Evolutionary conservation across 192 early-diverging fungal genomes (phyloP).

Genomic region (Linderina pennispora): DNA sequence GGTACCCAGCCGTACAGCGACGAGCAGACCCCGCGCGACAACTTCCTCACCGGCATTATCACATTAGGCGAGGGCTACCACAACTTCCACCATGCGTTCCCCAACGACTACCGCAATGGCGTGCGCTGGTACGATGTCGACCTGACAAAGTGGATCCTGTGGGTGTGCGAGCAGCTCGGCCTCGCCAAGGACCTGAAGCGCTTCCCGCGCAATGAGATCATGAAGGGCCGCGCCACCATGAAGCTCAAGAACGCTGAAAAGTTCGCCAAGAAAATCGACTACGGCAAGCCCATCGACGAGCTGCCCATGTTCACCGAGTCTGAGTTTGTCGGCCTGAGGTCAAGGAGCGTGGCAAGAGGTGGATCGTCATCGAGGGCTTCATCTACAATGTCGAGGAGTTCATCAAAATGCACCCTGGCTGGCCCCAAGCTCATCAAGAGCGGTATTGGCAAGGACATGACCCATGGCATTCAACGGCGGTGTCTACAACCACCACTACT

Average conservation of each 20-base stretch:
- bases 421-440: slow-evolving; percentile 62
- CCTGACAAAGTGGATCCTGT: slow-evolving; percentile 78
- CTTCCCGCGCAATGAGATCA: slow-evolving; percentile 75
- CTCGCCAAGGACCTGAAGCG: slow-evolving; percentile 59
- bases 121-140: slow-evolving; percentile 70
- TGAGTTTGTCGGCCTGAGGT: slow-evolving; percentile 58
- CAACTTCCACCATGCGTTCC: slow-evolving; percentile 86
- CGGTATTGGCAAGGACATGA: slow-evolving; percentile 78
- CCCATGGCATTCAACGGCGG: slow-evolving; percentile 82
- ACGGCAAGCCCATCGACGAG: slow-evolving; percentile 61
- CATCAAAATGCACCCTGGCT: slow-evolving; percentile 82
- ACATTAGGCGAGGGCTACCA: slow-evolving; percentile 81
- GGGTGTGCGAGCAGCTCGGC: slow-evolving; percentile 46
- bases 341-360: slow-evolving; percentile 58
- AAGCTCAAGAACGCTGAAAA: slow-evolving; percentile 68
- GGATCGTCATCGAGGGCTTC: slow-evolving; percentile 76
- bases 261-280: slow-evolving; percentile 62
- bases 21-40: slow-evolving; percentile 76
- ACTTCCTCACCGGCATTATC: slow-evolving; percentile 71
- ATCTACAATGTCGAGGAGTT: slow-evolving; percentile 77
- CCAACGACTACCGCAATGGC: slow-evolving; percentile 80
- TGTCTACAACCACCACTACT: slow-evolving; percentile 84
- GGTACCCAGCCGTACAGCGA: slow-evolving; percentile 77
- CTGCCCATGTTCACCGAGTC: slow-evolving; percentile 63
- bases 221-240: slow-evolving; percentile 68